Base-by-base conservation (phyloP, 768 basidiomycete species). In the Hysterangium stoloniferum region DNA sequence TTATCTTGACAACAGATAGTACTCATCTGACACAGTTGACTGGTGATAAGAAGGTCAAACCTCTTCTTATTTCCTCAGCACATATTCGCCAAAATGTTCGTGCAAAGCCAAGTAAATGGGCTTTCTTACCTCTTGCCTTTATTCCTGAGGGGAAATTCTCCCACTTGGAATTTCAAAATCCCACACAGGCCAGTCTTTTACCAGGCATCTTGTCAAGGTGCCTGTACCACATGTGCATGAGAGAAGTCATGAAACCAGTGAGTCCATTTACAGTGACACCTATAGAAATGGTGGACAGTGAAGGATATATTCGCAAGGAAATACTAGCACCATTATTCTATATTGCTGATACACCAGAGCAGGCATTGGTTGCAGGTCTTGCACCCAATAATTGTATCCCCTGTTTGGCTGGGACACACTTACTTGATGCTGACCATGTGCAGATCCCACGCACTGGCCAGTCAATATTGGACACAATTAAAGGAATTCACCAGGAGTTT, bases 281-380 rank as follows among this genome's bases (percentile, higher is more conserved):
- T 2, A 36, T 27, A 4, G 3, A 15, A 27, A 47, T 34, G 28
- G 44, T 47, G 13, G 51, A 52, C 38, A 31, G 46, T 19, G 28
- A 45, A 45, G 51, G 51, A 6, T 6, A 33, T 3, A 15, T 47
- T 6, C 31, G 41, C 1, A 42, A 47, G 2, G 51, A 52, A 35
- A 13, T 45, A 35, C 5, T 45, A 19, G 4, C 24, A 12, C 27
- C 20, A 22, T 22, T 32, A 6, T 17, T 38, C 3, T 46, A 45
- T 47, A 52, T 52, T 36, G 42, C 29, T 1, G 44, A 52, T 29
- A 19, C 25, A 35, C 43, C 43, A 13, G 51, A 52, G 31, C 51
- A 52, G 9, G 9, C n/a, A 4, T 35, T 52, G 19, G 31, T 9
- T 25, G 15, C 38, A 9, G 31, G 51, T 47, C 22, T 52, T 2